These are phyloP conservation scores for Gonapodya prolifera DNA, from an alignment of 192 early-diverging fungal genomes.

Conservation along the genomic window DNA sequence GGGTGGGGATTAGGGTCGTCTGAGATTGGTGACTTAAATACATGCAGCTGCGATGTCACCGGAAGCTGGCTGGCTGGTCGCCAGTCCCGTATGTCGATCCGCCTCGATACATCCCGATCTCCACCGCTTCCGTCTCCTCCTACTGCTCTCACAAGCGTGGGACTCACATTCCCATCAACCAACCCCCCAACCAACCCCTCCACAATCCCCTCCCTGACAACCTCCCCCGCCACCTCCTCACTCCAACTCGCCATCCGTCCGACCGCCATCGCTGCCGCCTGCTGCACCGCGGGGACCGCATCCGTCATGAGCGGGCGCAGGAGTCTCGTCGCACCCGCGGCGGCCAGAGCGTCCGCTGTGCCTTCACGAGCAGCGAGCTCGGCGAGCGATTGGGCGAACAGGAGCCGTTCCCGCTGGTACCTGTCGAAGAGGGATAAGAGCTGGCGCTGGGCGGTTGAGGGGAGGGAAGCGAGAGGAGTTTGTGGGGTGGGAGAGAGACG, in stretches of 20 bases:
- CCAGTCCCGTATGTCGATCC: neutral
- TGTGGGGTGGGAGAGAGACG: no score
- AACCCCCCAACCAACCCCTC: conserved; percentile 38
- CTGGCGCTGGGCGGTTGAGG: no score
- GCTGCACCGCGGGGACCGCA: conserved; percentile 41
- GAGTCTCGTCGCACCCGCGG: conserved; percentile 32
- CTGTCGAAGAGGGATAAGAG: conserved; percentile 39
- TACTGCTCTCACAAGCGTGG: neutral
- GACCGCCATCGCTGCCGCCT: conserved; percentile 41
- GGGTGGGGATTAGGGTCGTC: no score
- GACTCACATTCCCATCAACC: conserved; percentile 34
- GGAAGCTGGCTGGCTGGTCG: neutral
- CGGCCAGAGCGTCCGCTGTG: conserved; percentile 39
- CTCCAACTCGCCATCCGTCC: conserved; percentile 43
- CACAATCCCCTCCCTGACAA: conserved; percentile 40
- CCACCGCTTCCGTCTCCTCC: neutral
- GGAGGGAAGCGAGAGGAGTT: no score
- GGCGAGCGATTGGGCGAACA: conserved; percentile 43
- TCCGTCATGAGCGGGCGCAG: conserved; percentile 40
- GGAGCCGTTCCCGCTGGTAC: conserved; percentile 39
- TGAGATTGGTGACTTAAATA: neutral
- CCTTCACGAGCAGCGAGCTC: conserved; percentile 40
- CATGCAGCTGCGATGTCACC: neutral
- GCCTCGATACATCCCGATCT: neutral
- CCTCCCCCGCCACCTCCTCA: conserved; percentile 36